These are phyloP conservation scores for Saccharomycopsis oosterbeekiorum DNA, from an alignment of 805 yeast genomes.

Conservation along the genomic window DNA sequence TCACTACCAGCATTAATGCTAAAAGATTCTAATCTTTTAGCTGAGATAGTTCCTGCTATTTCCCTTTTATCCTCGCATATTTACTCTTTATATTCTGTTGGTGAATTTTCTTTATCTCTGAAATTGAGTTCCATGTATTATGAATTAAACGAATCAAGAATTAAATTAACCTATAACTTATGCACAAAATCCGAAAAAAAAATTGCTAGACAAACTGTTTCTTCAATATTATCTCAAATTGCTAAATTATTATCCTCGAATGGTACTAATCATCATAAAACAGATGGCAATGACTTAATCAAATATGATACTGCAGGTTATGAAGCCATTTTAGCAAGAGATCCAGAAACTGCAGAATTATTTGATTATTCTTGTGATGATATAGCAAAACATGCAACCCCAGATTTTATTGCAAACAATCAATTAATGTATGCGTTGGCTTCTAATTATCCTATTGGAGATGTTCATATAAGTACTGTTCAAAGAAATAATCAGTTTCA, in stretches of 20 bases:
- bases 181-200: conserved; percentile 45
- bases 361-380: conserved; percentile 29
- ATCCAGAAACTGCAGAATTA: conserved; percentile 47
- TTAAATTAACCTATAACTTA: conserved; percentile 40
- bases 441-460: conserved; percentile 53
- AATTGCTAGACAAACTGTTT: conserved; percentile 40
- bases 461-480: conserved; percentile 28
- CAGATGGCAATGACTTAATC: conserved; percentile 22
- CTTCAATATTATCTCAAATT: conserved; percentile 44
- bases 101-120: conserved; percentile 54
- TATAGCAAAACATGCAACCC: conserved; percentile 29
- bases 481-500: conserved; percentile 42
- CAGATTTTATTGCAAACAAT: conserved; percentile 53
- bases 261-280: conserved; percentile 21
- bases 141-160: conserved; percentile 48
- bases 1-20: conserved; percentile 44
- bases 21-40: conserved; percentile 35
- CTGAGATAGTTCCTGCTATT: conserved; percentile 50
- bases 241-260: conserved; percentile 49
- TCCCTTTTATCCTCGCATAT: conserved; percentile 52
- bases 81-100: conserved; percentile 60
- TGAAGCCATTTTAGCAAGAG: conserved; percentile 59
- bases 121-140: conserved; percentile 44
- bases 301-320: conserved; percentile 50
- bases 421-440: conserved; percentile 65